Percentiles rank a stretch among this genome's conserved stretches.
Evolutionary conservation across 2,329 filamentous ascomycete genomes (phyloP).

Genomic region (Cladosporium sp.): DNA sequence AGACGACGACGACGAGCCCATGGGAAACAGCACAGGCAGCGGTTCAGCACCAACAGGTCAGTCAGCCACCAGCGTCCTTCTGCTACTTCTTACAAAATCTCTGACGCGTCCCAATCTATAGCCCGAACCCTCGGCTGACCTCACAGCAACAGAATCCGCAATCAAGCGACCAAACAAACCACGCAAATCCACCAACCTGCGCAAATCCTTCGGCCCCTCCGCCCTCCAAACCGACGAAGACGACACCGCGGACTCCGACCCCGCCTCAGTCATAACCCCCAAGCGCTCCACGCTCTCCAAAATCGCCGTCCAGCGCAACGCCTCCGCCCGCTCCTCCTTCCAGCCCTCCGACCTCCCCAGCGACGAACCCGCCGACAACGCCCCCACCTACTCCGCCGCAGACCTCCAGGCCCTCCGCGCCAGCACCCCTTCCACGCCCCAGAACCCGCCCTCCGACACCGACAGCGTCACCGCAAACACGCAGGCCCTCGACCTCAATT

Average conservation of each 20-base stretch:
- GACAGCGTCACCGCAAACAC: constrained; percentile 43
- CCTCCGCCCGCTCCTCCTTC: constrained; percentile 42
- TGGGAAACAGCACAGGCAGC: constrained; percentile 14
- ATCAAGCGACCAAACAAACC: constrained; percentile 50
- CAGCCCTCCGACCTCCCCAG: constrained; percentile 44
- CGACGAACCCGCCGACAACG: constrained; percentile 44
- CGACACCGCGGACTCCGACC: constrained; percentile 37
- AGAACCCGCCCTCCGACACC: constrained; percentile 45
- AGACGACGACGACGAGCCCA: constrained; percentile 50
- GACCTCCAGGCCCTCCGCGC: constrained; percentile 79
- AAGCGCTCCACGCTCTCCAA: constrained; percentile 59
- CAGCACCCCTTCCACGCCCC: constrained; percentile 77
- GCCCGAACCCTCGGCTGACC: constrained; percentile 32
- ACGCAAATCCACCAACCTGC: constrained; percentile 67
- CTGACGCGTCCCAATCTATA: constrained; percentile 16
- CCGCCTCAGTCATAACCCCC: constrained; percentile 50
- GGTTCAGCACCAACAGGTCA: constrained; percentile 21
- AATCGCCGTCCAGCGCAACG: constrained; percentile 61
- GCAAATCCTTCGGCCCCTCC: constrained; percentile 51
- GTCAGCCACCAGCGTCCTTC: background rate
- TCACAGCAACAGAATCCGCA: constrained; percentile 40
- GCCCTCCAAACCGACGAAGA: constrained; percentile 44
- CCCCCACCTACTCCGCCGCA: constrained; percentile 78
- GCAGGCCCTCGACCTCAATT: constrained; percentile 39
- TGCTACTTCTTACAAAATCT: constrained; percentile 2